Percentiles rank a stretch among this genome's conserved stretches.
Evolutionary conservation across 441 rosid genomes (phyloP).

Genomic region (Francoa sonchifolia): DNA sequence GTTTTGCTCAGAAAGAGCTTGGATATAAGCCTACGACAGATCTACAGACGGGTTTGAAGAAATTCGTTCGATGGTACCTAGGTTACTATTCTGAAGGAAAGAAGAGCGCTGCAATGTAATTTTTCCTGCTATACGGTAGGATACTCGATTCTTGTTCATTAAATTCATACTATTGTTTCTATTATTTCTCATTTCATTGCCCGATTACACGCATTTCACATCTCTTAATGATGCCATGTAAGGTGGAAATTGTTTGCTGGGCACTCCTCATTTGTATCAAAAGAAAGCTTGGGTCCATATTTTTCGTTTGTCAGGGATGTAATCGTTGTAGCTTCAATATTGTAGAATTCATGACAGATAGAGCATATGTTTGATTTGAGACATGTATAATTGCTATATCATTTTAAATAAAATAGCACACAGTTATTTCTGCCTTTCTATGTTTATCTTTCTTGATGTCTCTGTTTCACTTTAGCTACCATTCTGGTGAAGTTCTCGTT

Average conservation of each 20-base stretch:
- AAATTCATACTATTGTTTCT: conserved; percentile 41
- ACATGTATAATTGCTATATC: conserved; percentile 34
- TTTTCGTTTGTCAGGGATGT: conserved; percentile 23
- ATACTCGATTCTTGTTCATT: conserved; percentile 35
- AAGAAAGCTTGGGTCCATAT: conserved; percentile 21
- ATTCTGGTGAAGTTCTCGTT: neutral
- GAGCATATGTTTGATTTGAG: conserved; percentile 39
- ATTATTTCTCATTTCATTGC: conserved; percentile 21
- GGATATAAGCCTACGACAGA: conserved; percentile 86
- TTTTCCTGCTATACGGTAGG: conserved; percentile 23
- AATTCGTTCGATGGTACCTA: conserved; percentile 82
- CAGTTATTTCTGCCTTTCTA: no score
- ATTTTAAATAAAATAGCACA: conserved; percentile 31
- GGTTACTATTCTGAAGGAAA: conserved; percentile 57
- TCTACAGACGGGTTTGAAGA: conserved; percentile 85
- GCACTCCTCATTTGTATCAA: conserved; percentile 22
- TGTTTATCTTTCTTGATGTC: neutral
- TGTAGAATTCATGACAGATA: conserved; percentile 38
- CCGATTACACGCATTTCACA: conserved; percentile 20
- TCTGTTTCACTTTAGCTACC: neutral
- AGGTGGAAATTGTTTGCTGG: conserved; percentile 24
- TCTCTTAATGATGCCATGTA: conserved; percentile 26
- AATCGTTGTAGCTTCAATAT: conserved; percentile 38
- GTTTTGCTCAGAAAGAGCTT: conserved; percentile 67
- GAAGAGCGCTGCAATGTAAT: conserved; percentile 43